These are phyloP conservation scores for Linum tenue DNA, from an alignment of 345 rosid genomes.

Conservation along the genomic window DNA sequence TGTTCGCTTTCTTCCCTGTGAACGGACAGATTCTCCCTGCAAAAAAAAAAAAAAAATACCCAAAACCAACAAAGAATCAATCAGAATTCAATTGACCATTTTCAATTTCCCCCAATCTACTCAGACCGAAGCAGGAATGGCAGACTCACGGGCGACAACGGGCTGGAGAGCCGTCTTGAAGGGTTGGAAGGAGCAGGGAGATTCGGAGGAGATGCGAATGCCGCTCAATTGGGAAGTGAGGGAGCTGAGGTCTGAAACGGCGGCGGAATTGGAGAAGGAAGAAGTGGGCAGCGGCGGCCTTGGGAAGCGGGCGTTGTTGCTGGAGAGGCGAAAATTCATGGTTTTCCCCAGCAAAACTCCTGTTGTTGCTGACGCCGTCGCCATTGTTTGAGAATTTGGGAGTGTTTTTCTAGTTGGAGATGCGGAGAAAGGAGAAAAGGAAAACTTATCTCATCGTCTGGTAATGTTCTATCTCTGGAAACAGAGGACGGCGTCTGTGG, in stretches of 20 bases:
- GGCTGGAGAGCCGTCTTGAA: slow-evolving; percentile 43
- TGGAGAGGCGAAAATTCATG: slow-evolving; percentile 24
- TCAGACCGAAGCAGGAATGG: background rate
- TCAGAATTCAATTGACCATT: background rate
- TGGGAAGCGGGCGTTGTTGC: slow-evolving; percentile 22
- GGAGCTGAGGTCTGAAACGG: slow-evolving; percentile 40
- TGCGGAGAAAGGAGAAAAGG: background rate
- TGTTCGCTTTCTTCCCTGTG: slow-evolving; percentile 90
- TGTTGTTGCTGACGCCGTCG: slow-evolving; percentile 30
- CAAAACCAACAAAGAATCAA: background rate
- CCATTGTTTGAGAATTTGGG: background rate
- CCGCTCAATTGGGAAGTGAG: slow-evolving; percentile 60
- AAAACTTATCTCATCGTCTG: background rate
- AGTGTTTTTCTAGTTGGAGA: background rate
- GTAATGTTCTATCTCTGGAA: too few species aligned
- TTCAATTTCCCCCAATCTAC: background rate
- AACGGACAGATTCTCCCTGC: slow-evolving; percentile 87
- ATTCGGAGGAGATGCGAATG: slow-evolving; percentile 37
- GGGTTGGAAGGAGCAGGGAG: slow-evolving; percentile 17
- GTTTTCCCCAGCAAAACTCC: slow-evolving; percentile 23
- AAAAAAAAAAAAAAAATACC: slow-evolving; percentile 19
- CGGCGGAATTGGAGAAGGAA: slow-evolving; percentile 9
- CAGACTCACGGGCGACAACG: slow-evolving; percentile 54
- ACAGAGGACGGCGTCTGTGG: too few species aligned
- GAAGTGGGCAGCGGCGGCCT: slow-evolving; percentile 16